phyloP scores from a whole-genome alignment of 371 early-diverging fungal genomes.

The Lichtheimia hyalospora region DNA sequence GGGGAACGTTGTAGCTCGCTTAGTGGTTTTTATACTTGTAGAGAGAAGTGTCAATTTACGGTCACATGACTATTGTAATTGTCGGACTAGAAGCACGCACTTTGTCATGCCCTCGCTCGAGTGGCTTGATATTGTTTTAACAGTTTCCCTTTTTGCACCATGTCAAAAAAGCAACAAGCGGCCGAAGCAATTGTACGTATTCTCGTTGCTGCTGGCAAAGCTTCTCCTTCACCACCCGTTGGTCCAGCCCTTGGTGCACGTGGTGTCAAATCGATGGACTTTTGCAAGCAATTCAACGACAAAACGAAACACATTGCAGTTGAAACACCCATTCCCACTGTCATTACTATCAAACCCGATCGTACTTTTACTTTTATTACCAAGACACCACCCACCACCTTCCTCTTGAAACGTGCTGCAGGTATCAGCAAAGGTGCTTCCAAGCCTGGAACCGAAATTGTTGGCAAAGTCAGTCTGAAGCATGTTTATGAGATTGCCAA shows the following conservation, averaged over 20 bases:
- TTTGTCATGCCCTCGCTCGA: no score
- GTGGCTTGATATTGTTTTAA: background rate
- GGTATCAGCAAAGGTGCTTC: conserved; percentile 88
- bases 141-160: conserved; percentile 8
- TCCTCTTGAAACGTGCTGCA: conserved; percentile 87
- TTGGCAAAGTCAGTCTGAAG: conserved; percentile 83
- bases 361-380: conserved; percentile 87
- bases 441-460: conserved; percentile 74
- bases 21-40: no score
- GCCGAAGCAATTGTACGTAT: conserved; percentile 61
- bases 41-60: no score
- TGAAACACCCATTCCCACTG: conserved; percentile 85
- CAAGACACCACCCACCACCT: conserved; percentile 90
- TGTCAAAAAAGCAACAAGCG: conserved; percentile 54
- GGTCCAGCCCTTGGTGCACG: conserved; percentile 97
- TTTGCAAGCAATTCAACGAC: conserved; percentile 98
- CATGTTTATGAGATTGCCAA: conserved; percentile 95
- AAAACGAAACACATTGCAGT: conserved; percentile 84
- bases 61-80: no score
- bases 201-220: conserved; percentile 86
- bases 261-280: conserved; percentile 98
- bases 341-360: conserved; percentile 88
- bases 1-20: no score
- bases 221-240: conserved; percentile 94
- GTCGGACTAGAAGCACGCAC: no score